These are phyloP conservation scores for Macrolepiota albuminosa DNA, from an alignment of 768 basidiomycete genomes.

Conservation along the genomic window DNA sequence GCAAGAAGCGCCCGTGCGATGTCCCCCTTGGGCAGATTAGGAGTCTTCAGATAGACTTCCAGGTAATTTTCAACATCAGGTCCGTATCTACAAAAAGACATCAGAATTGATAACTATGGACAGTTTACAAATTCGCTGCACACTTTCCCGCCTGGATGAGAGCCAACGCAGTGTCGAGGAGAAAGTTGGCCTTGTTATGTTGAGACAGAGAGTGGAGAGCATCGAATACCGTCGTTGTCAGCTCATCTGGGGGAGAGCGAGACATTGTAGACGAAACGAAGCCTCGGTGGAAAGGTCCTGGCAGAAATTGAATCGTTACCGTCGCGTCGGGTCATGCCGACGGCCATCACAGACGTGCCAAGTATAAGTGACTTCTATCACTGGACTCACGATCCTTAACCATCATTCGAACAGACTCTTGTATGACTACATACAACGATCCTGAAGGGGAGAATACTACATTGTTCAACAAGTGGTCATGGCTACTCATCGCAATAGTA, in stretches of 20 bases:
- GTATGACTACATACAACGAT: no score
- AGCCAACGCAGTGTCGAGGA: conserved; percentile 44
- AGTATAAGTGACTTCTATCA: not conserved
- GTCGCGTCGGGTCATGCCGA: not conserved
- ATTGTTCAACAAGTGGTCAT: no score
- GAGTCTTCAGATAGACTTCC: conserved; percentile 61
- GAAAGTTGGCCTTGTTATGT: conserved; percentile 42
- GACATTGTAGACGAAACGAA: conserved; percentile 13
- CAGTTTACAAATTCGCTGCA: conserved; percentile 16
- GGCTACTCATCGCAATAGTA: no score
- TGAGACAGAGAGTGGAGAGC: conserved; percentile 43
- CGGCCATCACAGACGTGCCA: not conserved
- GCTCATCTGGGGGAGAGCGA: conserved; percentile 37
- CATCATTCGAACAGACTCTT: not conserved
- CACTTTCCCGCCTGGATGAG: conserved; percentile 48
- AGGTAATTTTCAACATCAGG: conserved; percentile 60
- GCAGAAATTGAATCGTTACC: not conserved
- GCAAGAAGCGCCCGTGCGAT: conserved; percentile 52
- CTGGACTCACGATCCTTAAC: not conserved
- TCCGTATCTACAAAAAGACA: conserved; percentile 43
- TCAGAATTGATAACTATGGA: not conserved
- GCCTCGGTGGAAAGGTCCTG: not conserved
- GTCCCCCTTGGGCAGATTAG: conserved; percentile 47
- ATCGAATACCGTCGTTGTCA: conserved; percentile 44
- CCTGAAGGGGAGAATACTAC: no score